These are phyloP conservation scores for Cercophora sp. DNA, from an alignment of 495 filamentous ascomycete genomes.

Conservation along the genomic window DNA sequence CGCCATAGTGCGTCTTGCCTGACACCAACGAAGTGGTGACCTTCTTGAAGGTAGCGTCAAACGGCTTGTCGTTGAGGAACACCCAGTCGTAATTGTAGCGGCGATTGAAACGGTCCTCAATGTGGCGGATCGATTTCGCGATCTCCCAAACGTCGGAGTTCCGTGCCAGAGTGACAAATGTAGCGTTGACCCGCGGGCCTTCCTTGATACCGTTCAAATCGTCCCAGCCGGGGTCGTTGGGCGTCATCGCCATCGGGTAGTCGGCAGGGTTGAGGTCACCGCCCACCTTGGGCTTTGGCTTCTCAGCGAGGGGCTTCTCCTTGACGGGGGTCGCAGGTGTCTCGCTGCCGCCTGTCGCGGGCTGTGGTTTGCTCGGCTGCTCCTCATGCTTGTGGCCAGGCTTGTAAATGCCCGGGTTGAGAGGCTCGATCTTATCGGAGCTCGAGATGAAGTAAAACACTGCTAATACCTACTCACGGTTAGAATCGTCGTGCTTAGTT, in stretches of 20 bases:
- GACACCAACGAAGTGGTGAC: slow-evolving; percentile 86
- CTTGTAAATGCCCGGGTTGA: slow-evolving; percentile 1
- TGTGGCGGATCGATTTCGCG: slow-evolving; percentile 84
- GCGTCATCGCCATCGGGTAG: slow-evolving; percentile 43
- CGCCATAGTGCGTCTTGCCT: slow-evolving; percentile 82
- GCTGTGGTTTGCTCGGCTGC: slow-evolving; percentile 1
- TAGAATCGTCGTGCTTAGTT: too few relatives aligned
- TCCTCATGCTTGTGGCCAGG: slow-evolving; percentile 1
- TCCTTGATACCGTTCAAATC: slow-evolving; percentile 49
- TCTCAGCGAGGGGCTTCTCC: too few relatives aligned
- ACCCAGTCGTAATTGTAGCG: slow-evolving; percentile 99
- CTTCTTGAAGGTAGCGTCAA: slow-evolving; percentile 87
- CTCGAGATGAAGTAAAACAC: slow-evolving; percentile 78
- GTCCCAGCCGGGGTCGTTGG: slow-evolving; percentile 43
- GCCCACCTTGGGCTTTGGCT: slow-evolving; percentile 20
- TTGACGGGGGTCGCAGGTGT: slow-evolving; percentile 12
- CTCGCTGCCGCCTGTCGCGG: slow-evolving; percentile 5
- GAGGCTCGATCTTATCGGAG: slow-evolving; percentile 47
- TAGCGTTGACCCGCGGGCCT: slow-evolving; percentile 82
- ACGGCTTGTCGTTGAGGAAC: slow-evolving; percentile 92
- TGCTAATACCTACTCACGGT: slow-evolving; percentile 55
- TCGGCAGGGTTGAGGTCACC: slow-evolving; percentile 42
- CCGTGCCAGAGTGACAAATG: slow-evolving; percentile 91
- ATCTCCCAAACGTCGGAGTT: slow-evolving; percentile 97
- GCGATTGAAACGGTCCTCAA: slow-evolving; percentile 96